phyloP scores from a whole-genome alignment of 345 rosid genomes.

The Geranium rotundifolium region DNA sequence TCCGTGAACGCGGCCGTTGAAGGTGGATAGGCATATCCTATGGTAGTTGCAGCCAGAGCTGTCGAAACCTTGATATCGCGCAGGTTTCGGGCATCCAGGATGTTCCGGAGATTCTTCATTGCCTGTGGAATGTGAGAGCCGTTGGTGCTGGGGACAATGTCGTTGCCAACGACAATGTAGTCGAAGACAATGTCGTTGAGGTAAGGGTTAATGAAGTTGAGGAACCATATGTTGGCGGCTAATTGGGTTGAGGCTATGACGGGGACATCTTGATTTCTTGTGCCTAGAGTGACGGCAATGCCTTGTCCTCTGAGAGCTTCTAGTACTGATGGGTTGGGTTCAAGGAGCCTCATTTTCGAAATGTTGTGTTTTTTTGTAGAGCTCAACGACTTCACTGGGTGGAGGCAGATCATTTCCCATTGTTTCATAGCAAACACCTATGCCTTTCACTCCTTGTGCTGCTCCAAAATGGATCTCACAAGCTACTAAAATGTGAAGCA shows the following conservation, averaged over 20 bases:
- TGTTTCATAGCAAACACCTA: slow-evolving; percentile 14
- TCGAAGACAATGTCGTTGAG: neutral
- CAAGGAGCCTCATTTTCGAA: slow-evolving; percentile 8
- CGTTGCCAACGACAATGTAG: slow-evolving; percentile 10
- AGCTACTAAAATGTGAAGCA: neutral
- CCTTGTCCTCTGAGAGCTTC: slow-evolving; percentile 5
- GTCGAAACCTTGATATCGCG: slow-evolving; percentile 4
- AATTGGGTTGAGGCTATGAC: slow-evolving; percentile 7
- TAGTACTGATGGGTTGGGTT: slow-evolving; percentile 11
- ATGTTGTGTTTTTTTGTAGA: slow-evolving; percentile 2
- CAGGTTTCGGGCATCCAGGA: neutral
- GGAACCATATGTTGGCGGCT: slow-evolving; percentile 6
- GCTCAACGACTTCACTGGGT: slow-evolving; percentile 7
- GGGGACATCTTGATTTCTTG: slow-evolving; percentile 8
- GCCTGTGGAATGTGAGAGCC: neutral
- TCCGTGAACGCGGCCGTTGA: slow-evolving; percentile 5
- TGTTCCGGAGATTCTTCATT: slow-evolving; percentile 3
- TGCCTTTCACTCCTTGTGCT: neutral
- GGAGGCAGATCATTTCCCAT: slow-evolving; percentile 8
- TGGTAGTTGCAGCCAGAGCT: neutral
- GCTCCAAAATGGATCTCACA: neutral
- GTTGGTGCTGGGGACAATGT: slow-evolving; percentile 1
- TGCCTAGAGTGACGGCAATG: slow-evolving; percentile 4
- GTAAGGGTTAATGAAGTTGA: slow-evolving; percentile 3
- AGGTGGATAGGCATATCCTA: slow-evolving; percentile 11